These are phyloP conservation scores for Coemansia erecta DNA, from an alignment of 192 early-diverging fungal genomes.

Conservation along the genomic window DNA sequence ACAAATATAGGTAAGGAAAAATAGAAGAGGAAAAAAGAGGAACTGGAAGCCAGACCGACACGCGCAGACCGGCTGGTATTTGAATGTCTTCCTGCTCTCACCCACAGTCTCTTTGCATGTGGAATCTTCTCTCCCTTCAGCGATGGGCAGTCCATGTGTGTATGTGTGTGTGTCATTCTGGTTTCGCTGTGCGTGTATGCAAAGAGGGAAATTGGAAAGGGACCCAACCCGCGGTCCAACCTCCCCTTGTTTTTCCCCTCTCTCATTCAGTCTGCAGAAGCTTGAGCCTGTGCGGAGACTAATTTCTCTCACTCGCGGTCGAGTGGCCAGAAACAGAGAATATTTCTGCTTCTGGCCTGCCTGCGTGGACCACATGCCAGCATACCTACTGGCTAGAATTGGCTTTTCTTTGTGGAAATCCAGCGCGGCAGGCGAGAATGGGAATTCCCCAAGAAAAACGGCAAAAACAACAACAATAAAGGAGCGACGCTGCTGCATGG, in stretches of 20 bases:
- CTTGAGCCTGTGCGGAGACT: too few species aligned
- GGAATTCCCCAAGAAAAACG: neutral
- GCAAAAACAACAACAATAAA: slow-evolving; percentile 9
- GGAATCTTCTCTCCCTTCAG: too few species aligned
- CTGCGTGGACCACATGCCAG: neutral
- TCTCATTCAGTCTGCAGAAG: too few species aligned
- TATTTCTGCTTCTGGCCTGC: neutral
- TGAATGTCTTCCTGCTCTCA: slow-evolving; percentile 4
- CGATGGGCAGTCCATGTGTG: slow-evolving; percentile 5
- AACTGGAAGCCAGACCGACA: slow-evolving; percentile 11
- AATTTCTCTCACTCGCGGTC: too few species aligned
- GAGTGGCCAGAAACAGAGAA: neutral
- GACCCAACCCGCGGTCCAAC: neutral
- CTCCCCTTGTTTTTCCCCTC: neutral
- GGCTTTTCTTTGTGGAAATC: too few species aligned
- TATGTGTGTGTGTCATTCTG: neutral
- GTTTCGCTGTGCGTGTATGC: neutral
- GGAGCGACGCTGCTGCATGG: too few species aligned
- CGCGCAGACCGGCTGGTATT: slow-evolving; percentile 12
- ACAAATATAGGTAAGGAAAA: slow-evolving; percentile 17
- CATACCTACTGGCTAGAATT: slow-evolving; percentile 3
- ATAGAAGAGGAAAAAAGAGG: slow-evolving; percentile 9
- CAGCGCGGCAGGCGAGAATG: neutral
- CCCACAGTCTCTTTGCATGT: neutral
- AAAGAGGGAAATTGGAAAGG: slow-evolving; percentile 4